A percentile compares a stretch with the other conserved stretches of the same genome.
Conservation (phyloP, 441 rosid species). For the Adansonia grandidieri region DNA sequence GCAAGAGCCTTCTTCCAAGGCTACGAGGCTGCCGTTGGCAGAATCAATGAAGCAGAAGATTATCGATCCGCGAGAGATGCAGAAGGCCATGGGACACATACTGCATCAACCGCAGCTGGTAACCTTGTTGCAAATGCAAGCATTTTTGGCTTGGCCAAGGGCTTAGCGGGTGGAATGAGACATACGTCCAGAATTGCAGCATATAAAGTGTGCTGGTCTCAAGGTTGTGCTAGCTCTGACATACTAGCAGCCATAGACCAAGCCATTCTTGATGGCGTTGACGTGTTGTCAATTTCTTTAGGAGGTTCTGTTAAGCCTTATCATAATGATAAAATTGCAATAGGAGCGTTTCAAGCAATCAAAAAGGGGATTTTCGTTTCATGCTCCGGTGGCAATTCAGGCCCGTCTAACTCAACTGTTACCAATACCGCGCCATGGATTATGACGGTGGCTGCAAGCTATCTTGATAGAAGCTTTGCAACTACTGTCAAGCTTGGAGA, state of each 20-base stretch:
- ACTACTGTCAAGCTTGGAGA: slow-evolving; percentile 48
- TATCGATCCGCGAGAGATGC: slow-evolving; percentile 61
- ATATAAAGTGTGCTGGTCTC: slow-evolving; percentile 34
- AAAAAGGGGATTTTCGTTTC: slow-evolving; percentile 57
- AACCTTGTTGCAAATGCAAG: slow-evolving; percentile 42
- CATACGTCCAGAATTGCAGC: slow-evolving; percentile 57
- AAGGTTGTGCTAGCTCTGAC: slow-evolving; percentile 50
- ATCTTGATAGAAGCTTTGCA: slow-evolving; percentile 59
- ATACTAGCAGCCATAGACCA: slow-evolving; percentile 53
- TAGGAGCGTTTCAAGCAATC: slow-evolving; percentile 53
- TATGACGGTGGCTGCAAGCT: slow-evolving; percentile 71
- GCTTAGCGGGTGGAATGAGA: slow-evolving; percentile 56
- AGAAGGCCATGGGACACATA: slow-evolving; percentile 66
- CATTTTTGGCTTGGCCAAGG: slow-evolving; percentile 50
- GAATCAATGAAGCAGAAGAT: slow-evolving; percentile 48
- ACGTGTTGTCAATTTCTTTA: slow-evolving; percentile 62
- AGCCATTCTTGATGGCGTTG: slow-evolving; percentile 65
- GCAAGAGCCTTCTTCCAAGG: slow-evolving; percentile 55
- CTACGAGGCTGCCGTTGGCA: slow-evolving; percentile 45
- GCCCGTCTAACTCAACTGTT: slow-evolving; percentile 46
- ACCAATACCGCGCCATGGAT: slow-evolving; percentile 66
- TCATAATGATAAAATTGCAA: slow-evolving; percentile 45
- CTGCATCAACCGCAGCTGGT: slow-evolving; percentile 67
- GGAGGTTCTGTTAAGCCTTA: slow-evolving; percentile 56
- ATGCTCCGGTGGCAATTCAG: slow-evolving; percentile 65